A percentile compares a stretch with the other conserved stretches of the same genome.
These are phyloP conservation scores for Noccaea caerulescens DNA, from an alignment of 345 rosid genomes.

Conservation along the genomic window DNA sequence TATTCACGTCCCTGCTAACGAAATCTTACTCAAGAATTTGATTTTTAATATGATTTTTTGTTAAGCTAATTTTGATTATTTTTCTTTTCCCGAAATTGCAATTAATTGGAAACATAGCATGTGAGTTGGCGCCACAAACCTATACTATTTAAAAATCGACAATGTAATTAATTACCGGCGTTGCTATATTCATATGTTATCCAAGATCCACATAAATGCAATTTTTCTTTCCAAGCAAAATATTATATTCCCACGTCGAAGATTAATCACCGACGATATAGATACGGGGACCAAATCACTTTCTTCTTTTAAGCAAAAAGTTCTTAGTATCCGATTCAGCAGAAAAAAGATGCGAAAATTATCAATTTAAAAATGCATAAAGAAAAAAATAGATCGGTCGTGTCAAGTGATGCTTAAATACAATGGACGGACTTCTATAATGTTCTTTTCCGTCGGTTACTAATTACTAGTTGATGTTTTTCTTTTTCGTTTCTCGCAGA, in stretches of 20 bases:
- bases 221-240: background rate
- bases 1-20: background rate
- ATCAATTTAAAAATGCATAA: background rate
- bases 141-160: background rate
- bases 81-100: background rate
- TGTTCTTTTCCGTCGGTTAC: constrained; percentile 23
- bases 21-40: background rate
- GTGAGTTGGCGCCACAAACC: constrained; percentile 22
- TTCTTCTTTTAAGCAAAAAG: constrained; percentile 12
- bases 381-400: background rate
- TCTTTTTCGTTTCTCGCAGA: background rate
- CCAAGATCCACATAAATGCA: constrained; percentile 32
- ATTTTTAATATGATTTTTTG: background rate
- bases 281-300: background rate
- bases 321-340: constrained; percentile 40
- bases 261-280: constrained; percentile 36
- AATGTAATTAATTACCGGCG: background rate
- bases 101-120: constrained; percentile 15
- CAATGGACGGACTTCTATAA: background rate
- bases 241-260: constrained; percentile 18
- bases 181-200: constrained; percentile 7
- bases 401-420: constrained; percentile 26
- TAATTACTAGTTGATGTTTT: background rate
- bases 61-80: background rate
- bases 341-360: background rate